These are phyloP conservation scores for Aspergillus ibericus DNA, from an alignment of 2,329 filamentous ascomycete species.

Conservation along the genomic window DNA sequence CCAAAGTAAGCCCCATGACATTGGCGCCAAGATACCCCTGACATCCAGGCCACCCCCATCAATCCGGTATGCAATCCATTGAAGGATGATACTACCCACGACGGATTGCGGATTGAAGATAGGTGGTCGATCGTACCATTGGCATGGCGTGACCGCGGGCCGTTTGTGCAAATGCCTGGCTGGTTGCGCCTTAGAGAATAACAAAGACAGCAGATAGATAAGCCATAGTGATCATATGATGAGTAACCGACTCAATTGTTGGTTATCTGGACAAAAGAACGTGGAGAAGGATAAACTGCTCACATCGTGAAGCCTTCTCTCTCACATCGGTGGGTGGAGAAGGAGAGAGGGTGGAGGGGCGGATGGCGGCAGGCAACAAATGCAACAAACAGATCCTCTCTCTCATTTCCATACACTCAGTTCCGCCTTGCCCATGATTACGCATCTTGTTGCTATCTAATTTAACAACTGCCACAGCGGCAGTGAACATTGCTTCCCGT, in stretches of 20 bases:
- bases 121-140: not conserved
- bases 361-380: not conserved
- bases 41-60: no score
- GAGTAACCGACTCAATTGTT: no score
- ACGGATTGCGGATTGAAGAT: not conserved
- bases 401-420: no score
- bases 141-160: constrained; percentile 1
- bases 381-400: not conserved
- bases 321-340: not conserved
- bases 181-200: not conserved
- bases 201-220: not conserved
- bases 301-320: not conserved
- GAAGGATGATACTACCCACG: no score
- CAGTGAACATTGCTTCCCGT: not conserved
- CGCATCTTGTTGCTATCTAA: not conserved
- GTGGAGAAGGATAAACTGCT: not conserved
- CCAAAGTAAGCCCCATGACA: not conserved
- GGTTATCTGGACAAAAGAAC: no score
- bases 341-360: not conserved
- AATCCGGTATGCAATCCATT: no score
- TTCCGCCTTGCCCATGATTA: not conserved
- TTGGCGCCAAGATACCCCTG: not conserved
- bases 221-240: no score
- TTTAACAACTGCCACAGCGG: not conserved
- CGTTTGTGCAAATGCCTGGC: not conserved